Evolutionary conservation across 768 basidiomycete species (phyloP), one percentile per base, ranked within the genome.

Genomic region (Trametes meyenii): DNA sequence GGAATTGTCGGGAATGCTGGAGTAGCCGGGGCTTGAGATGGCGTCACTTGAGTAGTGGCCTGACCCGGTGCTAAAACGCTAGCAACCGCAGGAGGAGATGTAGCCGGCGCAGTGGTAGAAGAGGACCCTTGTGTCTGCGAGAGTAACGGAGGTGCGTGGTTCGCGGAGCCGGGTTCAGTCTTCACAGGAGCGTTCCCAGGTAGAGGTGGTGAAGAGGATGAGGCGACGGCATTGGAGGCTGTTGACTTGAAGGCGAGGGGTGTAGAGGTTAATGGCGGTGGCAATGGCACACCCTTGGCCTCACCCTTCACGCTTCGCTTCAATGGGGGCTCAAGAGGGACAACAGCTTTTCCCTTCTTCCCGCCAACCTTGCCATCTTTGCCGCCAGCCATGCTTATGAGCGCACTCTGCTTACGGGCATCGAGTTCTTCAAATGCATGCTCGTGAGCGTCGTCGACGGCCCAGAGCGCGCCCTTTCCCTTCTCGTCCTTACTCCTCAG

Each of bases 381-480:
- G 33, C 77, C 78, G 46, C 63, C 72, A 64, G 60, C 40, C 14
- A 43, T 55, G 10, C 56, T 56, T 17, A 57, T 74, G 66, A 70
- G 76, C 71, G 63, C 79, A 73, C 65, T 66, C 74, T 75, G 76
- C 67, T 75, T 60, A 55, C 84, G 85, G 21, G 77, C 78, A 62
- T 90, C 88, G 67, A 89, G 88, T 63, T 89, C 88, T 70, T 88
- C 85, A 45, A 92, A 83, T 38, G 78, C 78, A 59, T 85, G 86
- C 54, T 86, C 83, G 70, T 81, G 81, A 57, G 85, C 82, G 45
- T 89, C 87, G 69, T 96, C 95, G 35, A 97, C 80, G 19, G 90
- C 89, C 96, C 96, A 98, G 65, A 94, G 93, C 66, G 88, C 94
- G 1, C 95, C 96, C 73, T 96, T 97, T 10, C 92, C 90, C 62